Conservation (phyloP, 129 eudicot species). For the Flaveria bidentis region DNA sequence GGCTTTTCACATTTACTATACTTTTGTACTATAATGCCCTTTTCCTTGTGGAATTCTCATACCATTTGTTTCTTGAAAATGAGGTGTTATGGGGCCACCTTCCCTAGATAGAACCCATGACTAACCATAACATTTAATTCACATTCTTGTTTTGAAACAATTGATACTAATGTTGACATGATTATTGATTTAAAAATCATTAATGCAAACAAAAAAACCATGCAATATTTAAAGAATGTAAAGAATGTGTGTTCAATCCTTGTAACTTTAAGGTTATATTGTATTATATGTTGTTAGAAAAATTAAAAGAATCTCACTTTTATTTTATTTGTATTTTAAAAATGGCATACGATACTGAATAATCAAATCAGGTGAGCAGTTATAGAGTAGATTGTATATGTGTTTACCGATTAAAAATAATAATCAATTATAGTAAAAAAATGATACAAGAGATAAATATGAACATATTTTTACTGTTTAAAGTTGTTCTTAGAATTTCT, state of each 20-base stretch:
- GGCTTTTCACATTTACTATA: constrained; percentile 28
- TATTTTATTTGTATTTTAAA: neutral
- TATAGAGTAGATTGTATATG: no score
- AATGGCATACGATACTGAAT: neutral
- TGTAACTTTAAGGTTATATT: no score
- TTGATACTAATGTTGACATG: neutral
- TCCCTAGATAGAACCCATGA: constrained; percentile 28
- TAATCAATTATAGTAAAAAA: neutral
- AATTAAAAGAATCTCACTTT: constrained; percentile 21
- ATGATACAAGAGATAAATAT: neutral
- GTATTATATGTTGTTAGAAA: no score
- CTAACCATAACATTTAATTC: constrained; percentile 11
- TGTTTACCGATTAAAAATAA: neutral
- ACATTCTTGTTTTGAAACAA: constrained; percentile 15
- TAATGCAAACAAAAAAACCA: constrained; percentile 19
- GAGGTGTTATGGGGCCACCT: constrained; percentile 20
- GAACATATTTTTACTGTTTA: neutral
- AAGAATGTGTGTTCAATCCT: no score
- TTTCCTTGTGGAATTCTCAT: constrained; percentile 23
- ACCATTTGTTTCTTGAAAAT: constrained; percentile 22
- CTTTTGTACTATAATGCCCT: constrained; percentile 34
- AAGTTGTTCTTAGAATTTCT: neutral
- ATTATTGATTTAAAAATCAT: constrained; percentile 16
- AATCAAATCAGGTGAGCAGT: neutral
- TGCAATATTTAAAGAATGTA: neutral